These are phyloP conservation scores for Backusella westeae DNA, from an alignment of 192 early-diverging fungal species.

Conservation along the genomic window DNA sequence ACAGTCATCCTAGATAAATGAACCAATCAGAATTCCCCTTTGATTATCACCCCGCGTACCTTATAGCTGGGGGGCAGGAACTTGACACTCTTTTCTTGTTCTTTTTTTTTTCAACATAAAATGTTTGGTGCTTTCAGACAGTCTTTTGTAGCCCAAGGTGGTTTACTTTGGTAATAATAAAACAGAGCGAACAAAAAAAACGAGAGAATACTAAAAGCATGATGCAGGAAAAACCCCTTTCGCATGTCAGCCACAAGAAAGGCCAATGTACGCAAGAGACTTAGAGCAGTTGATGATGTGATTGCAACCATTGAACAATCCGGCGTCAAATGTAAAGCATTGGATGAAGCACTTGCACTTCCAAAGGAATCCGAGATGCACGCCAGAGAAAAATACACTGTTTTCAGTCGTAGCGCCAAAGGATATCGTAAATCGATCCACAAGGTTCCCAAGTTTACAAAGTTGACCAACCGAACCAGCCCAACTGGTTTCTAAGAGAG, in stretches of 20 bases:
- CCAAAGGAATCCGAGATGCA: slow-evolving; percentile 73
- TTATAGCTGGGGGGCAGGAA: neutral
- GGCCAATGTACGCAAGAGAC: slow-evolving; percentile 83
- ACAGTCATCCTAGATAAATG: neutral
- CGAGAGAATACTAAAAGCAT: neutral
- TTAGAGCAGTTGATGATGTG: slow-evolving; percentile 77
- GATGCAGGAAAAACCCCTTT: slow-evolving; percentile 43
- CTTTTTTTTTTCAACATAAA: neutral
- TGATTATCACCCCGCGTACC: neutral
- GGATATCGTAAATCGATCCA: slow-evolving; percentile 79
- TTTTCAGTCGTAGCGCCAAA: slow-evolving; percentile 69
- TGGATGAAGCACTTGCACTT: slow-evolving; percentile 58
- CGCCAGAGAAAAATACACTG: slow-evolving; percentile 80
- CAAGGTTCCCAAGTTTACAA: slow-evolving; percentile 86
- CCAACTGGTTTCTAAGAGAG: slow-evolving; percentile 64
- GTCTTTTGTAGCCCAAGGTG: slow-evolving; percentile 49
- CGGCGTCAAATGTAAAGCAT: slow-evolving; percentile 72
- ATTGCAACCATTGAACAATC: slow-evolving; percentile 65
- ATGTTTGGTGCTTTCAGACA: slow-evolving; percentile 63
- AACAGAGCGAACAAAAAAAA: too few relatives aligned
- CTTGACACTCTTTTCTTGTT: neutral
- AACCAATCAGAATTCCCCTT: neutral
- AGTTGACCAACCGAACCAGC: slow-evolving; percentile 69
- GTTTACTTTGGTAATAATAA: slow-evolving; percentile 50
- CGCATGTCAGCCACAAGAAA: slow-evolving; percentile 78